Base-by-base conservation (phyloP, 2,329 filamentous ascomycete genomes). In the Colletotrichum sp. region DNA sequence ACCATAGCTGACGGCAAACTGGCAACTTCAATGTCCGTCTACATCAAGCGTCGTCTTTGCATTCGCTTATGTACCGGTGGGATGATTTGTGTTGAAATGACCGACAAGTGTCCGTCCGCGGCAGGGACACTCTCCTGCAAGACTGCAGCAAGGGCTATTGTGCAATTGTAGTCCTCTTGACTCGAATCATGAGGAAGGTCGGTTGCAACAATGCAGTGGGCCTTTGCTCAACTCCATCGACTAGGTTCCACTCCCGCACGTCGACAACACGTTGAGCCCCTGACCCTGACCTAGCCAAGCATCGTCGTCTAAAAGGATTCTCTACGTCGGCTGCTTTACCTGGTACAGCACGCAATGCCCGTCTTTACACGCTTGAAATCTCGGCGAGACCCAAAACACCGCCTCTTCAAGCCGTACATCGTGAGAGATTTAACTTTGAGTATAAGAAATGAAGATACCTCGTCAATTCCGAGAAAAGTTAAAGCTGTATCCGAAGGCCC, bases 221-320 rank as follows among this genome's bases (percentile, higher is more conserved):
- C 16, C 28, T 66, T 24, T 32, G 44, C 24, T 28, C 26, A 49
- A 34, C 49, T 63, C 55, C 36, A 55, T 64, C 49, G 21, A 71
- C 60, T 32, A 32, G 24, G 60, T 67, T 59, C 72, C 68, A 71
- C 68, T 36, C 36, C 52, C 60, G 16, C 39, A 30, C 16, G 16
- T 49, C 36, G 28, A 57, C 60, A 28, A 71, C 60, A 39, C 26
- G 21, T 62, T 59, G 68, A 30, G 52, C 60, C 68, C 72, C 60
- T 59, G 60, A 30, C 72, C 68, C 55, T 75, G 72, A 62, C 52
- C n/a, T 16, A 39, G 30, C 62, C 68, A 75, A 52, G 52, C 68
- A 52, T 75, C 34, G 52, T 66, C 36, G 26, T 18, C 34, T 44
- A 16, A 30, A 26, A 36, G 21, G 60, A 44, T 16, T 24, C 39